phyloP scores from a whole-genome alignment of 2,329 filamentous ascomycete genomes.

The Phoma herbarum region DNA sequence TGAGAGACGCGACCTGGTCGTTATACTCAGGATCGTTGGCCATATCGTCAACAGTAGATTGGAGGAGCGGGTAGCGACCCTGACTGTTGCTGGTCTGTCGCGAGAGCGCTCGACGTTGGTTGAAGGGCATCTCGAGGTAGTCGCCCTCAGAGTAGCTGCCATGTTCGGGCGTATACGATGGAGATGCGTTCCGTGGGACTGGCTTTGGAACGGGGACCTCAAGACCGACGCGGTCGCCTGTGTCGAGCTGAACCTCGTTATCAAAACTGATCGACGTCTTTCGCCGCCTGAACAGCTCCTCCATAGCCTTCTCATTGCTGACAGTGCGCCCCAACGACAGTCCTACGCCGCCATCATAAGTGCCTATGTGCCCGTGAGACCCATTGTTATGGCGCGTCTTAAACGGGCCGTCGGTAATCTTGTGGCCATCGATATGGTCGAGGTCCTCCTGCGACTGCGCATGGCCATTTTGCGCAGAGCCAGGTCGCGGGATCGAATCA shows the following conservation, averaged over 20 bases:
- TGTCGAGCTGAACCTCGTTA: conserved; percentile 52
- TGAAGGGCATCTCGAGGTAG: conserved; percentile 44
- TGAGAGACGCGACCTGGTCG: conserved; percentile 53
- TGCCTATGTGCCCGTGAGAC: conserved; percentile 26
- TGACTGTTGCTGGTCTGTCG: conserved; percentile 36
- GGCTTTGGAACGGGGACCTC: conserved; percentile 51
- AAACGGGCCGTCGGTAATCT: conserved; percentile 31
- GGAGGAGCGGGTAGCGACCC: conserved; percentile 47
- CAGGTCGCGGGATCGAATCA: conserved; percentile 46
- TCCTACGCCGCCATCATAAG: conserved; percentile 34
- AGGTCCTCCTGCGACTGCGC: conserved; percentile 35
- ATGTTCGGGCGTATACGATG: conserved; percentile 35
- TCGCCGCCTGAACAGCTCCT: conserved; percentile 44
- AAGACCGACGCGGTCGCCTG: conserved; percentile 50
- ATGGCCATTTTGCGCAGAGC: conserved; percentile 36
- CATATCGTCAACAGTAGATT: conserved; percentile 47
- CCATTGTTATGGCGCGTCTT: conserved; percentile 27
- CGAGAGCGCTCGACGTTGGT: conserved; percentile 31
- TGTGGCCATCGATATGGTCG: conserved; percentile 30
- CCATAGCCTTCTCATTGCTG: conserved; percentile 39
- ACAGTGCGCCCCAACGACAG: conserved; percentile 30
- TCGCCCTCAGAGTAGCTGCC: conserved; percentile 47
- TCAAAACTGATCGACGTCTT: conserved; percentile 54
- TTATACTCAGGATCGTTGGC: conserved; percentile 37
- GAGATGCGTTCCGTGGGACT: conserved; percentile 22